Evolutionary conservation across 2,329 filamentous ascomycete genomes (phyloP).

Genomic region (Paracamarosporium sp.): DNA sequence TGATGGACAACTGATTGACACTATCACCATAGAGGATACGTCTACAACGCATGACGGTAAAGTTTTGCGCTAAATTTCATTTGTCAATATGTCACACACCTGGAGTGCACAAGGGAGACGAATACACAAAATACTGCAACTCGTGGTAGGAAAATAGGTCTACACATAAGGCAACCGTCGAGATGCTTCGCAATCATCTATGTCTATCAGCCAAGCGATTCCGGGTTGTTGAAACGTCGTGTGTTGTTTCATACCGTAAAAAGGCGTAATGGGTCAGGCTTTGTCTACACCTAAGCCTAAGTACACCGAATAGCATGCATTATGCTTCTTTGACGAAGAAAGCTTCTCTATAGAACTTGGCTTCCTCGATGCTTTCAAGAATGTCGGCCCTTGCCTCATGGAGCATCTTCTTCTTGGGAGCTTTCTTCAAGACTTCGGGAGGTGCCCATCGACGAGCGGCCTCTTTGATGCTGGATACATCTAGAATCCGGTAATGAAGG

Average conservation of each 20-base stretch:
- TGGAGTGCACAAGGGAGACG: not conserved
- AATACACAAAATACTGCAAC: not conserved
- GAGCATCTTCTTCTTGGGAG: conserved; percentile 74
- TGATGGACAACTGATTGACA: not conserved
- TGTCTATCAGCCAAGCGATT: too few species aligned
- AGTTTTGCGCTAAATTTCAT: not conserved
- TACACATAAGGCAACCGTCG: too few species aligned
- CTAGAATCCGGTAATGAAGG: conserved; percentile 88
- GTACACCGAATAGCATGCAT: not conserved
- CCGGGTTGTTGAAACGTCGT: too few species aligned
- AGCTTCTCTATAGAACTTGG: conserved; percentile 76
- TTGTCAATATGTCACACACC: not conserved
- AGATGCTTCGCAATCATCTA: too few species aligned
- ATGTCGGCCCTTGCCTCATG: conserved; percentile 92
- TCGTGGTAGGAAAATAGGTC: too few species aligned
- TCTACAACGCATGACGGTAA: not conserved
- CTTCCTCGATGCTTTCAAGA: conserved; percentile 92
- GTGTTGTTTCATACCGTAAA: too few species aligned
- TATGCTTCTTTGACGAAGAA: conserved; percentile 60
- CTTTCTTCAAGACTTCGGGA: conserved; percentile 63
- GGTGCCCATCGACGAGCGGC: conserved; percentile 82
- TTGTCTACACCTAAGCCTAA: too few species aligned
- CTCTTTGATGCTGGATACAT: conserved; percentile 93
- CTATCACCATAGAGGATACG: not conserved
- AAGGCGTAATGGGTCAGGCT: too few species aligned